Evolutionary conservation across 2,329 filamentous ascomycete species (phyloP), one percentile per base, ranked within the genome.

Genomic region (Cryphonectria japonica): DNA sequence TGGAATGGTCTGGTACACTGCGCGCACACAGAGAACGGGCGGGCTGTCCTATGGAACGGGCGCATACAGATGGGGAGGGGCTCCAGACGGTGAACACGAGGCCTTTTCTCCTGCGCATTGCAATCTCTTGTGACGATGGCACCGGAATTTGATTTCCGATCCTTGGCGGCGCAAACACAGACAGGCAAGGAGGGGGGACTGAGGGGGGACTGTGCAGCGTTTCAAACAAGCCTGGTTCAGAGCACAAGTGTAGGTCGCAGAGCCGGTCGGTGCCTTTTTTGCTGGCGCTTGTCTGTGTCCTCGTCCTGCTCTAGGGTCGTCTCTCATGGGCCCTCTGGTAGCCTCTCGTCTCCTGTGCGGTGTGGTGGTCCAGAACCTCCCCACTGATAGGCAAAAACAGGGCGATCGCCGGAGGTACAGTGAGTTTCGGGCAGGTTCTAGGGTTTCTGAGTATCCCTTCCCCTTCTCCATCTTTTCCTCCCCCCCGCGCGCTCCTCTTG

Each of bases 341-440:
- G 54, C 54, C 29, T 59, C 54, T 50, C 43, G 11, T 13, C 39
- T 43, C 14, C 1, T 59, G 54, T 59, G 54, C 54, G 37, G 37
- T 39, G 37, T 34, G 54, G 54, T 22, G 54, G 54, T 59, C 54
- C 26, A 59, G 54, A 59, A 59, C 14, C 52, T 14, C 22, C 32
- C 59, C 59, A 62, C 65, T 43, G 67, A 57, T 67, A 67, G 46
- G 66, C 65, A 14, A 32, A 43, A 43, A 59, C 50, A 52, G 52
- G 32, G 57, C 39, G 46, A 66, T 60, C 59, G 19, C 61, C 46
- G 43, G 43, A 68, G 61, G 37, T 50, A 41, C 59, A 62, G 50
- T 57, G 62, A 54, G 68, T 70, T 62, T 72, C 57, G 66, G 71
- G 71, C 65, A 72, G 68, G 68, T 70, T 70, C 68, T 63, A 46